Conservation (phyloP, 805 yeast species). For the Saccharomycopsis javanensis region DNA sequence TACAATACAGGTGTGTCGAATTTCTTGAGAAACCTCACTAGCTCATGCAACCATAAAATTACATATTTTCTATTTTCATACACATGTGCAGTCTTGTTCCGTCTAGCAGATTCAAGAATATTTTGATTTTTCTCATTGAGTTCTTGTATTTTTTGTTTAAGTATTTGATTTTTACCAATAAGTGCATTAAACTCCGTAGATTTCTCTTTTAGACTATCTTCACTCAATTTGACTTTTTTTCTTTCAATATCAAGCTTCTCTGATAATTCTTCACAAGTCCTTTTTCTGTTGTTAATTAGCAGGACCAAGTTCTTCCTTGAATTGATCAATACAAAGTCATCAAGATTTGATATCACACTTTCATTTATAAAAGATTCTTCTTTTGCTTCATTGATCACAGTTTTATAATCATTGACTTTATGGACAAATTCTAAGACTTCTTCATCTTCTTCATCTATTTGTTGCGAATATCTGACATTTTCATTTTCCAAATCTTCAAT, state of each 20-base stretch:
- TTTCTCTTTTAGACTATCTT: background rate
- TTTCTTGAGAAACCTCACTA: background rate
- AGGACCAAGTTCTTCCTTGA: slow-evolving; percentile 10
- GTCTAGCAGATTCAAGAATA: background rate
- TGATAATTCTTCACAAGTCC: slow-evolving; percentile 1
- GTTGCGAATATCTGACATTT: slow-evolving; percentile 1
- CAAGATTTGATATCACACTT: slow-evolving; percentile 13
- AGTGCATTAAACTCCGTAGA: background rate
- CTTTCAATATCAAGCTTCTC: background rate
- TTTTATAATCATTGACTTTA: slow-evolving; percentile 6
- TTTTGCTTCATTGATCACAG: slow-evolving; percentile 6
- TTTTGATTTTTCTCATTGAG: background rate
- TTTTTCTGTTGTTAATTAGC: slow-evolving; percentile 9
- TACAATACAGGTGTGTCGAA: background rate
- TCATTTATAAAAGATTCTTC: slow-evolving; percentile 12
- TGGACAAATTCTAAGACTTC: slow-evolving; percentile 9
- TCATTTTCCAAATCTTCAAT: slow-evolving; percentile 15
- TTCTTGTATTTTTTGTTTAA: background rate
- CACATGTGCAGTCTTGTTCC: background rate
- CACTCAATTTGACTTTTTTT: slow-evolving; percentile 3
- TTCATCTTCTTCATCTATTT: slow-evolving; percentile 5
- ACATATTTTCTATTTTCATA: background rate
- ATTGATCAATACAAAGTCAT: slow-evolving; percentile 16
- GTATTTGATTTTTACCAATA: background rate
- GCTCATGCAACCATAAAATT: background rate